Evolutionary conservation across 2,329 filamentous ascomycete genomes (phyloP), one percentile per base, ranked within the genome.

Genomic region (Stagonosporopsis vannaccii): DNA sequence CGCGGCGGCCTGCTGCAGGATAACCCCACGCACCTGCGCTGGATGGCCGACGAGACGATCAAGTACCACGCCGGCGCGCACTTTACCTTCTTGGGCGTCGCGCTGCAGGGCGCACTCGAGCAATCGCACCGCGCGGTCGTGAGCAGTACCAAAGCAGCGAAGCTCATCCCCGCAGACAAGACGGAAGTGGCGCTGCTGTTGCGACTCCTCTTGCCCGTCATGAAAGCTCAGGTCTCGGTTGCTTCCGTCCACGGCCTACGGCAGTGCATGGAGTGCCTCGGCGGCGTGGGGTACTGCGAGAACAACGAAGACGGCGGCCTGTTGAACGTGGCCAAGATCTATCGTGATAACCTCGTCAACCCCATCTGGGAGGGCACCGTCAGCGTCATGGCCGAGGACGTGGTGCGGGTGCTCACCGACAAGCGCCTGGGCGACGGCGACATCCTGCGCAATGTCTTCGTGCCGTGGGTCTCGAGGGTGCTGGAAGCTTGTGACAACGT

Each of bases 291-390:
- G 0, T 90, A 89, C 62, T 80, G 88, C 22, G 80, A 87, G 65
- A 89, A 83, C 49, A 79, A 83, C 56, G 84, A 86, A 55, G 85
- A 87, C 45, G 82, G 85, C 33, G 68, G 70, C 0, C 44, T 73
- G 12, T 77, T 90, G 54, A 92, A 91, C 65, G 76, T 91, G 3
- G 82, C 88, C 0, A 81, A 87, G 6, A 77, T 91, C 1, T 86
- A 86, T 64, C 82, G 90, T 7, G 89, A 91, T 63, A 84, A 82
- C 1, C 76, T 80, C 7, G 88, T 90, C 2, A 76, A 85, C 46
- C 81, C 84, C 13, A 90, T 91, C 44, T 90, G 87, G 87, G 88
- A 90, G 72, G 87, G 89, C 1, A 91, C 89, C 0, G 90, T 88
- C 0, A 88, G 90, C 65, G 87, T 92, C 6, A 79, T 92, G 51